Conservation (phyloP, 108 stramenopile genomes). For the Epithemia pelagica region DNA sequence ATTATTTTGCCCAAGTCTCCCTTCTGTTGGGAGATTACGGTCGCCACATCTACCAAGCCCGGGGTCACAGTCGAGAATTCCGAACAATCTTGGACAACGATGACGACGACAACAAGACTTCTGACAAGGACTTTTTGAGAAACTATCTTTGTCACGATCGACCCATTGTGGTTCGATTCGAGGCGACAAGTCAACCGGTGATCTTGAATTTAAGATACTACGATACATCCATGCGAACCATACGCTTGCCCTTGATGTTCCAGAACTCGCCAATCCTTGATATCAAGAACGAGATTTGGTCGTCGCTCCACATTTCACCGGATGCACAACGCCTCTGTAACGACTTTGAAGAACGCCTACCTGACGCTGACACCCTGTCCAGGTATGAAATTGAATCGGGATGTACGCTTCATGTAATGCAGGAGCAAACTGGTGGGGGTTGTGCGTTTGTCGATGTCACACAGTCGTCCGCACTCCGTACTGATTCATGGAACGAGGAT, state of each 20-base stretch:
- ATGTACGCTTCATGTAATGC: not conserved
- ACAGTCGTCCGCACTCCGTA: not conserved
- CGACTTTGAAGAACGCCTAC: not conserved
- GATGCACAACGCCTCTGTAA: not conserved
- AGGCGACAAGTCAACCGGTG: not conserved
- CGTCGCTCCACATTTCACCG: not conserved
- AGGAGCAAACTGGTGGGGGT: not conserved
- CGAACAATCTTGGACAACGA: too few species aligned
- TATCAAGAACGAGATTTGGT: not conserved
- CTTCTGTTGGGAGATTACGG: too few species aligned
- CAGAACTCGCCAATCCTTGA: not conserved
- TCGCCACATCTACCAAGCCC: too few species aligned
- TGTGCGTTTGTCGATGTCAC: not conserved
- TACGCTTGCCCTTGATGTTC: not conserved
- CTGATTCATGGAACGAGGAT: not conserved
- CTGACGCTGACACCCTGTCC: not conserved
- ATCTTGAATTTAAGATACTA: not conserved
- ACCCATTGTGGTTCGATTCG: constrained; percentile 3
- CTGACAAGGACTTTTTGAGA: too few species aligned
- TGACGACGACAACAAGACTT: too few species aligned
- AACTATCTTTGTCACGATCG: constrained; percentile 6
- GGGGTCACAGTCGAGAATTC: too few species aligned
- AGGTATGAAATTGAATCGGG: not conserved
- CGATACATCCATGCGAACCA: not conserved
- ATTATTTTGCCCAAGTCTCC: too few species aligned